Percentiles rank a stretch among this genome's conserved stretches.
These are phyloP conservation scores for Penicillium crystallinum DNA, from an alignment of 495 filamentous ascomycete species.

Conservation along the genomic window DNA sequence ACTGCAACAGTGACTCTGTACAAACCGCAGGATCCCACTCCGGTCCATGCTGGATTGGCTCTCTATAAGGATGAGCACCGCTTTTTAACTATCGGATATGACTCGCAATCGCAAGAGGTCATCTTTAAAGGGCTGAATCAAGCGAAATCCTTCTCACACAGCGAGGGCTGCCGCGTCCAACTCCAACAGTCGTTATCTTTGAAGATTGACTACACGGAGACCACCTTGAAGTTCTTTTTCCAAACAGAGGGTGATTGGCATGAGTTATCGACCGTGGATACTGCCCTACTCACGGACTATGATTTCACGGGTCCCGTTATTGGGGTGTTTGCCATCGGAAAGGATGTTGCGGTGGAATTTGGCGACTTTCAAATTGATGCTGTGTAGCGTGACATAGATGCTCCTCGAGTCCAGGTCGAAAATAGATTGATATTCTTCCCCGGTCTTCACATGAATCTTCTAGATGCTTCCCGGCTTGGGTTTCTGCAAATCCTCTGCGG, in stretches of 20 bases:
- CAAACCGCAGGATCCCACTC: background rate
- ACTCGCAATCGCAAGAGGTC: background rate
- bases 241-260: background rate
- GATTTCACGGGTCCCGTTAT: slow-evolving; percentile 4
- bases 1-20: background rate
- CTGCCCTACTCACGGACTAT: background rate
- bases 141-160: background rate
- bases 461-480: slow-evolving; percentile 10
- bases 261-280: background rate
- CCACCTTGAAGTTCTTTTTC: background rate
- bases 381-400: background rate
- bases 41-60: slow-evolving; percentile 7
- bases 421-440: too few species aligned
- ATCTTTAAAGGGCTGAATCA: background rate
- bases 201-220: background rate
- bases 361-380: background rate
- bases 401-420: too few species aligned
- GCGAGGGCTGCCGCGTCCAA: background rate
- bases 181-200: background rate
- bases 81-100: background rate
- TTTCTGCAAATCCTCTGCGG: slow-evolving; percentile 10
- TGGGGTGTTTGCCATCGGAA: background rate
- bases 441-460: background rate
- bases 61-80: slow-evolving; percentile 16
- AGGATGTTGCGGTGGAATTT: background rate